Percentiles rank a stretch among this genome's conserved stretches.
phyloP scores from a whole-genome alignment of 163 green algal genomes.

The Chloromonas sp. region DNA sequence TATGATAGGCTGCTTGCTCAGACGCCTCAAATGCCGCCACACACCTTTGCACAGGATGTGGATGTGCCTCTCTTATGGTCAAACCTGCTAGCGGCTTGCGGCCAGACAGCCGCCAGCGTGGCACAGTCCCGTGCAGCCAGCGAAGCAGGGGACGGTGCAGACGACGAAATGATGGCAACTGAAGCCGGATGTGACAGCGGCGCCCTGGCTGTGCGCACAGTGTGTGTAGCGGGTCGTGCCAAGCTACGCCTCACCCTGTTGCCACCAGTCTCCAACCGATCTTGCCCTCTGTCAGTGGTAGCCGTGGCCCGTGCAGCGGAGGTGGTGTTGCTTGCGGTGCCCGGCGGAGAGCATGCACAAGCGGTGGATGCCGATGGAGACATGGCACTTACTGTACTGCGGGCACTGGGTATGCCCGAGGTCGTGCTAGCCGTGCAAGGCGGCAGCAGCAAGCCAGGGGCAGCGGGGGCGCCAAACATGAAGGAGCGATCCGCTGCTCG shows the following conservation, averaged over 20 bases:
- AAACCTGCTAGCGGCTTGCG: conserved; percentile 38
- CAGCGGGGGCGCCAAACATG: conserved; percentile 25
- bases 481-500: conserved; percentile 70
- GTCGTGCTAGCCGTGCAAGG: conserved; percentile 50
- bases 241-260: conserved; percentile 49
- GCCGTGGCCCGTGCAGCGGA: conserved; percentile 55
- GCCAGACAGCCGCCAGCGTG: not conserved
- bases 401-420: conserved; percentile 65
- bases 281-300: conserved; percentile 58
- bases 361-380: conserved; percentile 41
- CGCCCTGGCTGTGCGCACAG: conserved; percentile 27
- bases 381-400: conserved; percentile 59
- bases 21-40: not conserved
- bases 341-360: conserved; percentile 25
- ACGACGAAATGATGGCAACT: conserved; percentile 14
- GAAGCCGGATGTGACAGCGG: not conserved
- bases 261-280: conserved; percentile 15
- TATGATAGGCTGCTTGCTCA: not conserved
- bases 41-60: conserved; percentile 26
- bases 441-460: not conserved
- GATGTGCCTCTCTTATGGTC: conserved; percentile 46
- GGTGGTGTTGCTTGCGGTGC: conserved; percentile 56
- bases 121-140: not conserved
- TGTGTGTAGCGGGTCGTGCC: conserved; percentile 22
- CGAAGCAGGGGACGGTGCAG: not conserved